Evolutionary conservation across 768 basidiomycete genomes (phyloP), one percentile per base, ranked within the genome.

Genomic region (Tephrocybe sp.): DNA sequence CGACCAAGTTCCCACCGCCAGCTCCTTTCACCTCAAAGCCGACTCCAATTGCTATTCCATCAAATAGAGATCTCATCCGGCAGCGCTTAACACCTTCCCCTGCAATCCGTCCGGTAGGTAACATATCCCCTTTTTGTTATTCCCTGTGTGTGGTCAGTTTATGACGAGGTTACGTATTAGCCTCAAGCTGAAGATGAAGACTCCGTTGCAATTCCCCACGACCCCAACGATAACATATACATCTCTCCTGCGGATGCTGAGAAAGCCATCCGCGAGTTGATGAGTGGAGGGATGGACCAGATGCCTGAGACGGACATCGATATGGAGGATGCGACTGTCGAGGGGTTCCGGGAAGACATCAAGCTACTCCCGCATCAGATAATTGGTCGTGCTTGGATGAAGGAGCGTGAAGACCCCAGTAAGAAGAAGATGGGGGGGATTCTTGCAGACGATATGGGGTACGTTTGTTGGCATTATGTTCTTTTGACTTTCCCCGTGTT

Each of bases 361-460:
- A 72, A 62, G 39, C 72, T 98, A 17, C 73, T 96, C 57, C 88
- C 92, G 2, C 95, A 98, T 67, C 97, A 99, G 60, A 74, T 97
- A 8, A 71, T 89, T 42, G 92, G 92, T 17, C 77, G 93, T 0
- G 68, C 68, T 20, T 99, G 95, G 95, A 94, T 99, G 89, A 73
- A 73, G 19, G 82, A 85, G 6, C 78, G 95, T 16, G 96, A 98
- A 68, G 70, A 77, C 55, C 44, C 65, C 1, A 66, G 76, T 7
- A 84, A 82, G 30, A 91, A 90, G 68, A 83, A 85, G 58, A 72
- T 61, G 6, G 95, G 96, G 1, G 96, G 96, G 0, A 93, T 98
- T 57, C 71, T 97, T 12, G 93, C 93, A 4, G 94, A 98, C 64
- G 90, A 90, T 61, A 91, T 91, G 87, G 89, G 88, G 88, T 87